Conservation (phyloP, 225 moss, liverwort and hornwort genomes). For the Physcomitrellopsis africana region DNA sequence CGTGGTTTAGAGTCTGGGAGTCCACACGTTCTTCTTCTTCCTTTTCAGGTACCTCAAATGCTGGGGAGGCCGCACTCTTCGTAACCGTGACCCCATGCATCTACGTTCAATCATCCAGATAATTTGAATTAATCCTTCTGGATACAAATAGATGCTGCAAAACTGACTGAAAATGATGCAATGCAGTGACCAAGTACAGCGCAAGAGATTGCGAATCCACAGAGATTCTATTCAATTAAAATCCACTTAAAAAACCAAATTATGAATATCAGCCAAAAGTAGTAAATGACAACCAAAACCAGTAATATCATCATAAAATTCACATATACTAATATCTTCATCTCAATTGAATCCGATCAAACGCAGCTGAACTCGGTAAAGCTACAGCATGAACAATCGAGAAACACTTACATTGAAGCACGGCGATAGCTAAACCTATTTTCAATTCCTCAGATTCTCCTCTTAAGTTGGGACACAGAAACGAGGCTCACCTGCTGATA, state of each 20-base stretch:
- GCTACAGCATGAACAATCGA: neutral
- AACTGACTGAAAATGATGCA: constrained; percentile 4
- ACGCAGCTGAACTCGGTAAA: neutral
- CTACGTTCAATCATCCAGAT: neutral
- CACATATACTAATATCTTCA: neutral
- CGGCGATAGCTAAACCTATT: neutral
- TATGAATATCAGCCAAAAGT: neutral
- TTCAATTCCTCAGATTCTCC: neutral
- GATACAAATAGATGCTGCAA: neutral
- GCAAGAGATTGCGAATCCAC: neutral
- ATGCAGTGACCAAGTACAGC: neutral
- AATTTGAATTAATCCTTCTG: neutral
- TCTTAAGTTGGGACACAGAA: too few relatives aligned
- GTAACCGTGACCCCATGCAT: constrained; percentile 26
- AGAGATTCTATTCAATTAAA: neutral
- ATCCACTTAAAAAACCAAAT: neutral
- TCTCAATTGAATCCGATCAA: neutral
- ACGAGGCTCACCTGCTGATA: constrained; percentile 24
- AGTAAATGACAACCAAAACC: neutral
- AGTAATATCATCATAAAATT: neutral
- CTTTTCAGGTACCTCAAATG: constrained; percentile 9
- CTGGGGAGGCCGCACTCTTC: constrained; percentile 18
- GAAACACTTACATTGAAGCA: neutral
- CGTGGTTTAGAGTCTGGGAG: constrained; percentile 13
- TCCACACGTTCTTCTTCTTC: constrained; percentile 27